Base-by-base conservation (phyloP, 768 basidiomycete species). In the Gymnopilus dilepis region DNA sequence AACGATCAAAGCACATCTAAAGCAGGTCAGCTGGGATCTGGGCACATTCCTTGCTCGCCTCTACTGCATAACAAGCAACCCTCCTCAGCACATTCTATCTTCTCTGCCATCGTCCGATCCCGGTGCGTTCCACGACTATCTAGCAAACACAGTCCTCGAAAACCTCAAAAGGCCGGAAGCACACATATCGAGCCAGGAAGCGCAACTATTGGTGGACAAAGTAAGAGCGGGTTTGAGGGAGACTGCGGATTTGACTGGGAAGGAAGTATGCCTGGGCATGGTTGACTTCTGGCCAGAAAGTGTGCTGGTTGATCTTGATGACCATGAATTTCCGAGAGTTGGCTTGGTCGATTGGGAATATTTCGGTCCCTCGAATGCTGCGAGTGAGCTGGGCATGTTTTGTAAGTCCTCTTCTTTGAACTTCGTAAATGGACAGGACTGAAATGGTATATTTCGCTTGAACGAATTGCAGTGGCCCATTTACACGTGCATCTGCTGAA, bases 301-400 rank as follows among this genome's bases (percentile, higher is more conserved):
- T 60, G 66, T 76, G n/a, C 62, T 76, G 37, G 65, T 76, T 31
- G 60, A 68, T 19, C 48, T 43, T 11, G 60, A 62, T 31, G 17
- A 30, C 6, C 9, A 30, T 7, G 47, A 19, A 11, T 24, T 38
- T 26, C 34, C 45, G 30, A 62, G 15, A n/a, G 67, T 60, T 40
- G 69, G 73, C 6, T 66, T 76, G 47, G 67, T 76, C 15, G 74
- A 75, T 48, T 75, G 74, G 75, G 75, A 75, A 50, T 73, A 76
- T 60, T 76, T 76, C 58, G 72, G 75, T 34, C 56, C 62, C 30
- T 72, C 74, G 9, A 66, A 69, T 41, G 67, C 72, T 6, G 63
- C 67, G 4, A 69, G 71, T 21, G 75, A 76, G 62, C 53, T 73
- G 33, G 75, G 74, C n/a, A 74, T 75, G 71, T 69, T 75, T 55